Percentiles rank a stretch among this genome's conserved stretches.
Conservation (phyloP, 192 early-diverging fungal genomes). For the Coemansia aciculifera region DNA sequence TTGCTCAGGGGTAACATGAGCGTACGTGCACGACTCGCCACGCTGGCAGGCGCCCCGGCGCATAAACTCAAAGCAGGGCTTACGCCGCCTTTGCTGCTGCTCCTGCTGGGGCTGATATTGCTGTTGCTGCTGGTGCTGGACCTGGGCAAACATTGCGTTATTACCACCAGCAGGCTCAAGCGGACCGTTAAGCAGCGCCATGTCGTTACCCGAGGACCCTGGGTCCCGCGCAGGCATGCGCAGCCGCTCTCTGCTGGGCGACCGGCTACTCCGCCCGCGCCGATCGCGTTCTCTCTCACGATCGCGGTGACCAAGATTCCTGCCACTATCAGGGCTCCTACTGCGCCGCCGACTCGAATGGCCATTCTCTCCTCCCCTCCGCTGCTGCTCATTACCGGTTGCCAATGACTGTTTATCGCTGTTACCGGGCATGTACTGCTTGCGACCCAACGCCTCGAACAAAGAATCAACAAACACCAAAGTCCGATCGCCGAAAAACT, state of each 20-base stretch:
- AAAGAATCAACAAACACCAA: conserved; percentile 30
- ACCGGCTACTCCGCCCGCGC: conserved; percentile 11
- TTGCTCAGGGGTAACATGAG: conserved; percentile 30
- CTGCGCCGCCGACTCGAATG: conserved; percentile 23
- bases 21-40: conserved; percentile 34
- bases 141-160: conserved; percentile 9
- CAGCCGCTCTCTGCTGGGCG: conserved; percentile 20
- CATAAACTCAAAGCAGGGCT: conserved; percentile 47
- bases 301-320: neutral
- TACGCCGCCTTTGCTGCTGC: conserved; percentile 15
- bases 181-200: conserved; percentile 30
- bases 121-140: conserved; percentile 18
- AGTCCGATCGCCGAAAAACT: conserved; percentile 48
- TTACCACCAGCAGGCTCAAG: conserved; percentile 15
- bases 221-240: conserved; percentile 4
- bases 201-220: conserved; percentile 7
- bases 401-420: neutral
- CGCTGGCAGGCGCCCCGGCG: conserved; percentile 48
- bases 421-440: conserved; percentile 23
- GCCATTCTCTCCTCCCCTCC: conserved; percentile 9
- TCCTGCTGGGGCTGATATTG: conserved; percentile 13
- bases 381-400: neutral
- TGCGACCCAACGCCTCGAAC: conserved; percentile 28
- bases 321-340: conserved; percentile 22
- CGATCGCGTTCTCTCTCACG: conserved; percentile 20